Evolutionary conservation across 371 early-diverging fungal species (phyloP).

Genomic region (Amoeboaphelidium protococcarum): DNA sequence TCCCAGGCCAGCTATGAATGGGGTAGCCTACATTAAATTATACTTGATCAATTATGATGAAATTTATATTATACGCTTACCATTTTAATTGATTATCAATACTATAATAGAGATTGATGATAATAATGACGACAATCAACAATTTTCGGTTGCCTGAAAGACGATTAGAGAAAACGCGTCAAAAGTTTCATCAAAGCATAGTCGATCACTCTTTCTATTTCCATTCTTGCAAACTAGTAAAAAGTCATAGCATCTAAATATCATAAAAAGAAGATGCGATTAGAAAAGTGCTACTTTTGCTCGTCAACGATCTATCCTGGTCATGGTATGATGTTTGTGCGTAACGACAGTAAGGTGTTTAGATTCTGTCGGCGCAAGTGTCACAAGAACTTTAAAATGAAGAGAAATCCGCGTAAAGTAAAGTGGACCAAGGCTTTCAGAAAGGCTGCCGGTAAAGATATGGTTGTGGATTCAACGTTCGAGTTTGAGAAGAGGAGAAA

Average conservation of each 20-base stretch:
- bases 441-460: slow-evolving; percentile 88
- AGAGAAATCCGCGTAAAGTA: slow-evolving; percentile 97
- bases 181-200: not conserved
- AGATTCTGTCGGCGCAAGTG: slow-evolving; percentile 98
- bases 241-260: no score
- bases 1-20: slow-evolving; percentile 16
- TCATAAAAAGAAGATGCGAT: slow-evolving; percentile 43
- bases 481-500: slow-evolving; percentile 95
- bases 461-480: slow-evolving; percentile 88
- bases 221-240: no score
- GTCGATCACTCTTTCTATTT: not conserved
- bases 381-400: slow-evolving; percentile 96
- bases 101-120: no score
- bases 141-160: no score
- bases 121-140: no score
- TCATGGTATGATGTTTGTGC: slow-evolving; percentile 93
- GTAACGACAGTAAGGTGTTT: slow-evolving; percentile 93
- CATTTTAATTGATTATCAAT: no score
- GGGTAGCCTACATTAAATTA: slow-evolving; percentile 25
- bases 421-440: slow-evolving; percentile 99
- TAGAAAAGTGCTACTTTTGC: slow-evolving; percentile 99
- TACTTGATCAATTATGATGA: no score
- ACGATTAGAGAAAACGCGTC: not conserved
- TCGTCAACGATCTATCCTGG: slow-evolving; percentile 95
- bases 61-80: no score